phyloP scores from a whole-genome alignment of 805 yeast genomes.

The Wickerhamiella bombiphila region DNA sequence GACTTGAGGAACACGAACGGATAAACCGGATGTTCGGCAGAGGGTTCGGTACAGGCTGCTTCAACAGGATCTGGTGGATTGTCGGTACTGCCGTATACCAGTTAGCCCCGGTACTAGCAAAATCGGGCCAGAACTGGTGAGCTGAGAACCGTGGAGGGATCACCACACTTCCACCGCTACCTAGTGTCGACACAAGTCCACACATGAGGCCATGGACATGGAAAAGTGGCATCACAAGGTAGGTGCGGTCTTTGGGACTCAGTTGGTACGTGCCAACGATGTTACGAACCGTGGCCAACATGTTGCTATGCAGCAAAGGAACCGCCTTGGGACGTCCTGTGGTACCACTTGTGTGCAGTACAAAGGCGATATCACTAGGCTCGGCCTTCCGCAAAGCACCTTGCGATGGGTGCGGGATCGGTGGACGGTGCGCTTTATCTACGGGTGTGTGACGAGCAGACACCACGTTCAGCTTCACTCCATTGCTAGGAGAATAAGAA shows the following conservation, averaged over 20 bases:
- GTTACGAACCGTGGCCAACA: slow-evolving; percentile 44
- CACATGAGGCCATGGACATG: slow-evolving; percentile 66
- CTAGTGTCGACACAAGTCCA: slow-evolving; percentile 45
- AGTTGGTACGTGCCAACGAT: slow-evolving; percentile 44
- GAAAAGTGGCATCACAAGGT: slow-evolving; percentile 62
- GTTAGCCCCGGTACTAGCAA: slow-evolving; percentile 33
- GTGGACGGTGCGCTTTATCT: slow-evolving; percentile 1
- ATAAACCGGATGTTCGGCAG: slow-evolving; percentile 48
- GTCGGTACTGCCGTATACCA: slow-evolving; percentile 76
- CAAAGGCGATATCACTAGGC: slow-evolving; percentile 44
- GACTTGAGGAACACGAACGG: slow-evolving; percentile 57
- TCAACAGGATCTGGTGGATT: slow-evolving; percentile 51
- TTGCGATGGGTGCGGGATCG: slow-evolving; percentile 2
- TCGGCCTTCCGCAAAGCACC: slow-evolving; percentile 18
- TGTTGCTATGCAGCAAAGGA: slow-evolving; percentile 51
- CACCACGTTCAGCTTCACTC: slow-evolving; percentile 28
- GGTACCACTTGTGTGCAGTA: slow-evolving; percentile 62
- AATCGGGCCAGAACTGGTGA: slow-evolving; percentile 44
- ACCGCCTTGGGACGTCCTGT: slow-evolving; percentile 68
- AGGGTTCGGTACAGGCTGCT: slow-evolving; percentile 34
- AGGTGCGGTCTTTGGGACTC: slow-evolving; percentile 35
- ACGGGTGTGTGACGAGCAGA: neutral
- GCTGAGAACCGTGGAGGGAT: slow-evolving; percentile 54
- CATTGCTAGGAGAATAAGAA: slow-evolving; percentile 33
- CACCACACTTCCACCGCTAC: slow-evolving; percentile 46